Percentiles rank a stretch among this genome's conserved stretches.
Conservation (phyloP, 257 asterid genomes). For the Nicotiana tomentosiformis region DNA sequence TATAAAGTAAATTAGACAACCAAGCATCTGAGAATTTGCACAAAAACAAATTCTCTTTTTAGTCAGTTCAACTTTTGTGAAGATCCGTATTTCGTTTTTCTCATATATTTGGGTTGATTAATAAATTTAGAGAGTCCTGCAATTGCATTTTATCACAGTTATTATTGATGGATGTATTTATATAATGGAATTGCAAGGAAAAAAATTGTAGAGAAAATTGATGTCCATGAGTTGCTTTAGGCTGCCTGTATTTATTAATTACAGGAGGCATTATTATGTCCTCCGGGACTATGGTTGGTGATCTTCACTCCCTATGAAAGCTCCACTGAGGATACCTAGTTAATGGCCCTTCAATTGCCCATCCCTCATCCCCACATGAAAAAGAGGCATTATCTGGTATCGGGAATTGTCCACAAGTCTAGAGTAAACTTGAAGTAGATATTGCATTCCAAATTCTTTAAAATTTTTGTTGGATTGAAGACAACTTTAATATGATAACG, state of each 20-base stretch:
- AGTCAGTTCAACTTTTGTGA: background rate
- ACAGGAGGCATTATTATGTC: background rate
- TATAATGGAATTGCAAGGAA: background rate
- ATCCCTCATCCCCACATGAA: background rate
- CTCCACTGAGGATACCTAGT: background rate
- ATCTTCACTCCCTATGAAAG: background rate
- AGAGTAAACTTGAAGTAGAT: background rate
- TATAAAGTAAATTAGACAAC: background rate
- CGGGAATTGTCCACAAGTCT: background rate
- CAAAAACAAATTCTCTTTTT: background rate
- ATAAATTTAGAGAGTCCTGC: background rate
- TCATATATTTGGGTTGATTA: background rate
- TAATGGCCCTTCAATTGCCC: background rate
- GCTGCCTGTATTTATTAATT: background rate
- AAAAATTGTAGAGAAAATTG: background rate
- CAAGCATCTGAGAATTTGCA: background rate
- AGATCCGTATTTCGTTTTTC: background rate
- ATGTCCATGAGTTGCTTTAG: background rate
- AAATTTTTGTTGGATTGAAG: background rate
- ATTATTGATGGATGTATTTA: background rate
- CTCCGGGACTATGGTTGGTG: background rate
- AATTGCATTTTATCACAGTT: background rate
- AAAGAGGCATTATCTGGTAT: background rate
- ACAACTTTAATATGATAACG: background rate
- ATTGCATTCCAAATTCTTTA: background rate